Evolutionary conservation across 2,329 filamentous ascomycete genomes (phyloP).

Genomic region (Neonectria ditissima): DNA sequence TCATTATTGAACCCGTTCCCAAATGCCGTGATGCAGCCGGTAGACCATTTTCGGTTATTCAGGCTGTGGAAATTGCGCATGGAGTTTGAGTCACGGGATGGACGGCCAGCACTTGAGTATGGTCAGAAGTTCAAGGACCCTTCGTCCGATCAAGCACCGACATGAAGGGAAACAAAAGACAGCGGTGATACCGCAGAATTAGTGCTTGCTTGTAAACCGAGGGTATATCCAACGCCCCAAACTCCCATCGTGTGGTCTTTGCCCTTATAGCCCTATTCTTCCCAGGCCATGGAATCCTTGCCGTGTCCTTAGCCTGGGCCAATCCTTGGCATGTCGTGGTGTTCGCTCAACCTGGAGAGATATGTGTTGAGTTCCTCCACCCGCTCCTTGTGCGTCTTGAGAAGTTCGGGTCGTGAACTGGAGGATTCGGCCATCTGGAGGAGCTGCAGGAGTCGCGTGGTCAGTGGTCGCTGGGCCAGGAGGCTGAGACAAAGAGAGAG

Average conservation of each 20-base stretch:
- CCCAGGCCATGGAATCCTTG: background rate
- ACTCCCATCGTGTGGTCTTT: conserved; percentile 31
- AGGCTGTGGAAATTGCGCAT: background rate
- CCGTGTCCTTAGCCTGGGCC: conserved; percentile 62
- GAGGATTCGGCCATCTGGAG: conserved; percentile 79
- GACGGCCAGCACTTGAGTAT: background rate
- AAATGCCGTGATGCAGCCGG: too few species aligned
- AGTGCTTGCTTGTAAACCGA: conserved; percentile 22
- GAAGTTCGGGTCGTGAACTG: conserved; percentile 74
- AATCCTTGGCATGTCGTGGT: conserved; percentile 92
- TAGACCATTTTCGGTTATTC: too few species aligned
- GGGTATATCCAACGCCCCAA: conserved; percentile 46
- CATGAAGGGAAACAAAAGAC: background rate
- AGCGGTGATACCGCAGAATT: conserved; percentile 8
- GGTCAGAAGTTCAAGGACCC: background rate
- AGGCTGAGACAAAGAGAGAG: background rate
- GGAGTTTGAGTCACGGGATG: background rate
- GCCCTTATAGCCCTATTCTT: background rate
- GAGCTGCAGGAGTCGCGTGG: conserved; percentile 64
- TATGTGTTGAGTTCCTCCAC: conserved; percentile 97
- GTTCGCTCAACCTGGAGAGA: conserved; percentile 90
- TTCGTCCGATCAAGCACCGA: background rate
- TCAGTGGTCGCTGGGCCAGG: background rate
- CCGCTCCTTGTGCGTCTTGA: conserved; percentile 96
- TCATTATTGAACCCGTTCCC: too few species aligned